Base-by-base conservation (phyloP, 2,329 filamentous ascomycete species). In the Aspergillus amoenus region DNA sequence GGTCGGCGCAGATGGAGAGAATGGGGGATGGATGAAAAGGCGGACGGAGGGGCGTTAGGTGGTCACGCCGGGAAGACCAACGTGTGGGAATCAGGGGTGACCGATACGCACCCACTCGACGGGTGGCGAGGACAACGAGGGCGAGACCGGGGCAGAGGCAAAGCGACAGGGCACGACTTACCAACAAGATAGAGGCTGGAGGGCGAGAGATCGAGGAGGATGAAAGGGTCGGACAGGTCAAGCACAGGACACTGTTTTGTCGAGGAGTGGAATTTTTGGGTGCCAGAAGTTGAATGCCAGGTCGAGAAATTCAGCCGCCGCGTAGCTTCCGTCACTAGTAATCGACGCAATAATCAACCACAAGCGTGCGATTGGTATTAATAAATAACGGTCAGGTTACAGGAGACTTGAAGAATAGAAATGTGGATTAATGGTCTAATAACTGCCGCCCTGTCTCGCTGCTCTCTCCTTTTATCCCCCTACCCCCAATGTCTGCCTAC, bases 251-350 rank as follows among this genome's bases (percentile, higher is more conserved):
- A 46, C 60, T 64, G 63, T 66, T 65, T 70, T 66, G 64, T 66
- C 62, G 54, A 56, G 51, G 59, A 57, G 54, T 62, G 65, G 68
- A 67, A 68, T 67, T 72, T 73, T 73, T 68, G 70, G 70, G 65
- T 66, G 67, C 59, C 61, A 57, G 57, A 65, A 67, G 44, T 18
- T 47, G 44, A 47, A 64, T 66, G 70, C 69, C 70, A 67, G 69
- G 65, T 67, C 65, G 64, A 66, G 68, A 70, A 68, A 63, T 72
- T 67, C 69, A 65, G 67, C 66, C 66, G 66, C 62, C 67, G 72
- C 71, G 72, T 74, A 73, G 72, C 68, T 64, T 70, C 64, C 62
- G 71, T 73, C 70, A 73, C 70, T 69, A 47, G 43, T 45, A 66
- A 65, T 47, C 50, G 60, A 62, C n/a, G 40, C 40, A 42, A 42